Base-by-base conservation (phyloP, 2,329 filamentous ascomycete genomes). In the Plectosphaerella plurivora region DNA sequence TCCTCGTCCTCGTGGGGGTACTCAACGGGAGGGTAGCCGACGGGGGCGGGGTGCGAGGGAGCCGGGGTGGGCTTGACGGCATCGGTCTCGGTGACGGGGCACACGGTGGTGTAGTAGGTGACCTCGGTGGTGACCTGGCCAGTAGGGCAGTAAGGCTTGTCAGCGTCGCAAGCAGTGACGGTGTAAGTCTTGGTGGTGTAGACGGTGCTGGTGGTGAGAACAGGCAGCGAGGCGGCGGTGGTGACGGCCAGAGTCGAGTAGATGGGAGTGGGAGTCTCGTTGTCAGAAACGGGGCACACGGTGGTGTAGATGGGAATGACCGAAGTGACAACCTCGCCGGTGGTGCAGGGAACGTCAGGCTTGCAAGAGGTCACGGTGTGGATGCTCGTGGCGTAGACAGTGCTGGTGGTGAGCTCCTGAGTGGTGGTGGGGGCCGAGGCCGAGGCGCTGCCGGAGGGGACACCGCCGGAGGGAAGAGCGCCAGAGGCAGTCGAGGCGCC, bases 281-380 rank as follows among this genome's bases (percentile, higher is more conserved):
- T 55, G 45, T 42, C 54, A 22, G 59, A 60, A 20, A 75, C 66
- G 11, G 73, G 73, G 67, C 72, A 74, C 51, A 74, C 62, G 5
- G 73, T 75, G 44, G 71, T 75, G 37, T 67, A 72, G 48, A 61
- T 50, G 44, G 65, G 58, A 41, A 65, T 57, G 39, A 63, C 60
- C 57, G 64, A 56, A 3, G 73, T 75, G 15, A 67, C 69, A 36
- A 73, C 65, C 28, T 59, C 60, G 2, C 55, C 63, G 11, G 71
- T 69, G 60, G 71, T 74, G 66, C 71, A 61, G 35, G 60, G 63
- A 4, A 74, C 65, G 15, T 62, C 61, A 15, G 79, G 69, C 47
- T 72, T 74, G 65, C 81, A 84, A 41, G 75, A 76, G 61, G 76
- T 82, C 65, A 83, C 71, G 58, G 81, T 84, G 56, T 78, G 72